Evolutionary conservation across 768 basidiomycete genomes (phyloP), one percentile per base, ranked within the genome.

Genomic region (Tricholoma furcatifolium): DNA sequence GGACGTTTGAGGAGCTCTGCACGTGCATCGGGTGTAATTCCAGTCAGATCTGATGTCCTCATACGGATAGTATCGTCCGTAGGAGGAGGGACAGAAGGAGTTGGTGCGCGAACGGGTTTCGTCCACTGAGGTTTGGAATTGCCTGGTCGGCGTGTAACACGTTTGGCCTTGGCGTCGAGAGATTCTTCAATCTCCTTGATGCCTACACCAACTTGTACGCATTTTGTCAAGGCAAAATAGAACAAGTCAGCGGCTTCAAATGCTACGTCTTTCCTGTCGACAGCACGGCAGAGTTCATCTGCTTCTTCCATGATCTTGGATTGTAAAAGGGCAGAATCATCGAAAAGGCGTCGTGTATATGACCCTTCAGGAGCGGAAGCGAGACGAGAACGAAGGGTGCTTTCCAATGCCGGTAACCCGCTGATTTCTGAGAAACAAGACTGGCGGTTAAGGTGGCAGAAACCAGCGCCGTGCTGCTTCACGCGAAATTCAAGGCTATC

Each of bases 291-390:
- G n/a, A 99, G 80, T 68, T 99, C 97, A 61, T 96, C 91, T 0
- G 97, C 97, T 67, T 99, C 97, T 70, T 99, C 97, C 85, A 90
- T 92, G 58, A 99, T 93, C 76, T 99, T 99, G 47, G 93, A 87
- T 42, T 78, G 81, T 41, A 98, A 74, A n/a, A 99, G 77, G 42
- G 78, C 80, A 4, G 86, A 72, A 65, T 98, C 91, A 39, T 79
- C 76, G 70, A 98, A 97, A 23, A 99, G 72, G 48, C 92, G 76
- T 46, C 80, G 83, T 15, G 97, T 98, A 70, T 99, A 99, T 1
- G 91, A 94, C 5, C 93, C 94, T 59, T 86, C 85, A 0, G 94
- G 94, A 0, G 96, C 93, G 21, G 81, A 79, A 31, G 72, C 70
- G 41, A 90, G 73, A 38, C 97, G 82, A 2, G 85, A 80, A 51